A percentile compares a stretch with the other conserved stretches of the same genome.
Evolutionary conservation across 2,329 filamentous ascomycete genomes (phyloP).

Genomic region (Parastagonospora avenae): DNA sequence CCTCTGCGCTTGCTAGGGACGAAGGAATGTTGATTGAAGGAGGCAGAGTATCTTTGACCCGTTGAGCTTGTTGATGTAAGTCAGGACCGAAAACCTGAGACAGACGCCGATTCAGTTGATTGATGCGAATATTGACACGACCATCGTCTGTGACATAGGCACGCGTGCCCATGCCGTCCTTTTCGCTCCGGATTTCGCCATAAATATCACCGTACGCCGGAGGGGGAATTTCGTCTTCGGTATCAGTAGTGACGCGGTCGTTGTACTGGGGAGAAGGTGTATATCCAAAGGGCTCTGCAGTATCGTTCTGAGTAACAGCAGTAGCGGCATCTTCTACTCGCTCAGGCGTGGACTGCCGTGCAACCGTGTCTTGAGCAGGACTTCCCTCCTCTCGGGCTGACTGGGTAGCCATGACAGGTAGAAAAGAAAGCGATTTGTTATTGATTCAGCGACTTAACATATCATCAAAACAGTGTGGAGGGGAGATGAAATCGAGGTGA

Average conservation of each 20-base stretch:
- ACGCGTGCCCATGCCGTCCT: constrained; percentile 44
- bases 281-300: constrained; percentile 25
- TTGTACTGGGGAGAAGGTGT: constrained; percentile 24
- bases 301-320: constrained; percentile 20
- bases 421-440: too few relatives aligned
- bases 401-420: background rate
- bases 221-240: constrained; percentile 31
- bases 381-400: background rate
- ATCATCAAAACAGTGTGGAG: too few relatives aligned
- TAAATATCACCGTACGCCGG: constrained; percentile 39
- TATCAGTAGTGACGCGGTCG: constrained; percentile 23
- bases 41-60: constrained; percentile 16
- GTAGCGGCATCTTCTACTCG: constrained; percentile 35
- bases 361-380: constrained; percentile 9
- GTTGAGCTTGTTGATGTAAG: constrained; percentile 13
- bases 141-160: constrained; percentile 50
- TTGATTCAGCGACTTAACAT: too few relatives aligned
- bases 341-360: constrained; percentile 35
- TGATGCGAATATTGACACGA: constrained; percentile 34
- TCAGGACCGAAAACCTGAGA: constrained; percentile 28
- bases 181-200: constrained; percentile 39
- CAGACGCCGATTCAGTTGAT: constrained; percentile 25
- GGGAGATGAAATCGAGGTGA: too few relatives aligned
- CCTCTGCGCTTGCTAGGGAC: constrained; percentile 10
- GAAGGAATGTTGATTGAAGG: constrained; percentile 10